A percentile compares a stretch with the other conserved stretches of the same genome.
phyloP scores from a whole-genome alignment of 2,329 filamentous ascomycete species.

The Sarocladium oryzae region DNA sequence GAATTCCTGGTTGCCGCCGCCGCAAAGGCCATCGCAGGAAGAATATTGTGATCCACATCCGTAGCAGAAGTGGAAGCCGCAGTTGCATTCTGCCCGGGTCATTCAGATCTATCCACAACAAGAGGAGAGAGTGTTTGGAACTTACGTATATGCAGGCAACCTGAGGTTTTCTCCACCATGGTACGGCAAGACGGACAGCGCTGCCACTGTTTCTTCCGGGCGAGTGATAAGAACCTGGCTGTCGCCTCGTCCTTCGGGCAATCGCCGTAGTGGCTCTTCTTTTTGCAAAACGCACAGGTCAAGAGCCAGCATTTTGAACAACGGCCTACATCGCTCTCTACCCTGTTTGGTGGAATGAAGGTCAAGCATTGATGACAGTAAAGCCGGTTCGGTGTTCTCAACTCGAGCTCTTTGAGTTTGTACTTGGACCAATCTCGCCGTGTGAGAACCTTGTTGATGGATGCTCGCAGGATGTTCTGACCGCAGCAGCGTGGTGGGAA shows the following conservation, averaged over 20 bases:
- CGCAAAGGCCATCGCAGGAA: background rate
- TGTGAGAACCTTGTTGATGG: constrained; percentile 29
- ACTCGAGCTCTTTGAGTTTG: constrained; percentile 40
- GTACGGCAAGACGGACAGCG: constrained; percentile 38
- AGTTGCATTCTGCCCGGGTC: constrained; percentile 42
- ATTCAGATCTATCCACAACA: too few species aligned
- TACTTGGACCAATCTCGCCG: constrained; percentile 28
- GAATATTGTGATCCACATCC: constrained; percentile 37
- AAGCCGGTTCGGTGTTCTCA: constrained; percentile 36
- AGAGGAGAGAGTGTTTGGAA: constrained; percentile 16
- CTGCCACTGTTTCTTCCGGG: constrained; percentile 41
- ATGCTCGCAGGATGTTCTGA: constrained; percentile 30
- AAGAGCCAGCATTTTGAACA: constrained; percentile 34
- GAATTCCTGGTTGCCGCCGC: too few species aligned
- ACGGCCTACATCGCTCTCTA: constrained; percentile 26
- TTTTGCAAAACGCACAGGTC: constrained; percentile 50
- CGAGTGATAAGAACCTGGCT: constrained; percentile 33
- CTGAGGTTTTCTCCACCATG: constrained; percentile 41
- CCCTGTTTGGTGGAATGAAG: constrained; percentile 13
- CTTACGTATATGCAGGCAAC: constrained; percentile 54
- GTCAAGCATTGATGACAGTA: constrained; percentile 39
- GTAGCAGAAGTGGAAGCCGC: constrained; percentile 44
- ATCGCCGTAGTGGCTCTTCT: constrained; percentile 33
- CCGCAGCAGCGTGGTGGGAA: constrained; percentile 51
- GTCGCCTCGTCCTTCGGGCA: constrained; percentile 39